phyloP scores from a whole-genome alignment of 2,329 filamentous ascomycete genomes.

The Trichoderma sp. region DNA sequence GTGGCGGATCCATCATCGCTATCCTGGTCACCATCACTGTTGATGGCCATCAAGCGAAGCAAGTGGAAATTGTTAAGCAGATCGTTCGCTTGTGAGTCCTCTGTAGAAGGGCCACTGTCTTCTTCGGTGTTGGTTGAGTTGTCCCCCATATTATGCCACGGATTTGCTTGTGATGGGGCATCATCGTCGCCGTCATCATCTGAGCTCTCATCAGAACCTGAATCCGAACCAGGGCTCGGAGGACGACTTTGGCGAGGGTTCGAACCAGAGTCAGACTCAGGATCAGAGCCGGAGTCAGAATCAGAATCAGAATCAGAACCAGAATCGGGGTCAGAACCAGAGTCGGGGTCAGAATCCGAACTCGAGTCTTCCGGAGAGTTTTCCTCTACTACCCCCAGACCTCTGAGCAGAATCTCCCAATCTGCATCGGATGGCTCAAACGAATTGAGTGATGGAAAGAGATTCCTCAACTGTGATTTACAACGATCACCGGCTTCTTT shows the following conservation, averaged over 20 bases:
- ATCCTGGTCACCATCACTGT: not conserved
- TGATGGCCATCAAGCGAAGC: not conserved
- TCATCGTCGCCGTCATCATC: not conserved
- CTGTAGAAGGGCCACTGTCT: not conserved
- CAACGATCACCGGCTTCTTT: conserved; percentile 20
- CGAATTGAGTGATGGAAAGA: conserved; percentile 23
- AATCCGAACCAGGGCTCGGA: not conserved
- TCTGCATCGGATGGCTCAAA: conserved; percentile 15
- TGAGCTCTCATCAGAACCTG: not conserved
- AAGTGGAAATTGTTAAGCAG: not conserved
- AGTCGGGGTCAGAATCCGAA: not conserved
- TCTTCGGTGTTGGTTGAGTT: not conserved
- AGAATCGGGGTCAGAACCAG: not conserved
- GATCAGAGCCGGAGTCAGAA: not conserved
- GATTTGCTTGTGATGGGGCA: not conserved
- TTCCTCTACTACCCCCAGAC: not conserved
- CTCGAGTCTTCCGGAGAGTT: not conserved
- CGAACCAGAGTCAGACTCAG: not conserved
- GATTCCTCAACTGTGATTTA: conserved; percentile 23
- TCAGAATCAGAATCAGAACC: not conserved
- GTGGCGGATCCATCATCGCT: conserved; percentile 8
- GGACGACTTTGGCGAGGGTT: not conserved
- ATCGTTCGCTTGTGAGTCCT: not conserved
- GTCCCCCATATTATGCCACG: not conserved
- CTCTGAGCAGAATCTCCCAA: conserved; percentile 14